phyloP scores from a whole-genome alignment of 805 yeast genomes.

The Candida patagonica region DNA sequence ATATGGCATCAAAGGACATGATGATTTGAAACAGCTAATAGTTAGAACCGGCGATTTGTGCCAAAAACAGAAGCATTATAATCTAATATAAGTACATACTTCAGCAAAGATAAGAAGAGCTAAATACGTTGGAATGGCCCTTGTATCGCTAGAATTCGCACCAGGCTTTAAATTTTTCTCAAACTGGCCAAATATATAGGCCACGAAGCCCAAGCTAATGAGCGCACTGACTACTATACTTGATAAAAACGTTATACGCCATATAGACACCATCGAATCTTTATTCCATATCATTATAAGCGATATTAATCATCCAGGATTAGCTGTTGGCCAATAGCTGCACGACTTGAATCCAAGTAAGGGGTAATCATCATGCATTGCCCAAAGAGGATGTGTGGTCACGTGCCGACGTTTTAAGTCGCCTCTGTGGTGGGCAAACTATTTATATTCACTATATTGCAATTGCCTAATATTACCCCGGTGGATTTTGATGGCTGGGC shows the following conservation, averaged over 20 bases:
- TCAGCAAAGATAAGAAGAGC: constrained; percentile 42
- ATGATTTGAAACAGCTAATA: constrained; percentile 31
- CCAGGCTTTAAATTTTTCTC: constrained; percentile 15
- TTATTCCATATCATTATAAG: too few species aligned
- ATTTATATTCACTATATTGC: too few species aligned
- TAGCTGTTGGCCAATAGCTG: too few species aligned
- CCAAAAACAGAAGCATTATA: background rate
- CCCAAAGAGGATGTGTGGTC: too few species aligned
- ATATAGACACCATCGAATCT: constrained; percentile 10
- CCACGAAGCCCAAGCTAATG: constrained; percentile 23
- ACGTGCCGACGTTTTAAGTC: too few species aligned
- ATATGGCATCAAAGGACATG: constrained; percentile 32
- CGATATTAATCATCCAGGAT: constrained; percentile 1
- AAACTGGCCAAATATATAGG: constrained; percentile 25
- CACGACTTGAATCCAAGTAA: too few species aligned
- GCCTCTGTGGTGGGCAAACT: too few species aligned
- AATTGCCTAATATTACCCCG: too few species aligned
- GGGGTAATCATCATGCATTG: too few species aligned
- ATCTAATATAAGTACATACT: constrained; percentile 5
- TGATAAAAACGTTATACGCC: constrained; percentile 12
- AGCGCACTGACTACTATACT: constrained; percentile 9
- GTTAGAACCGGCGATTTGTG: background rate
- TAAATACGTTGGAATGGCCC: constrained; percentile 32
- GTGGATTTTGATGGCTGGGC: too few species aligned
- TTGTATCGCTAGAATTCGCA: constrained; percentile 15